phyloP scores from a whole-genome alignment of 352 stramenopile species.

The Pythium oligandrum region DNA sequence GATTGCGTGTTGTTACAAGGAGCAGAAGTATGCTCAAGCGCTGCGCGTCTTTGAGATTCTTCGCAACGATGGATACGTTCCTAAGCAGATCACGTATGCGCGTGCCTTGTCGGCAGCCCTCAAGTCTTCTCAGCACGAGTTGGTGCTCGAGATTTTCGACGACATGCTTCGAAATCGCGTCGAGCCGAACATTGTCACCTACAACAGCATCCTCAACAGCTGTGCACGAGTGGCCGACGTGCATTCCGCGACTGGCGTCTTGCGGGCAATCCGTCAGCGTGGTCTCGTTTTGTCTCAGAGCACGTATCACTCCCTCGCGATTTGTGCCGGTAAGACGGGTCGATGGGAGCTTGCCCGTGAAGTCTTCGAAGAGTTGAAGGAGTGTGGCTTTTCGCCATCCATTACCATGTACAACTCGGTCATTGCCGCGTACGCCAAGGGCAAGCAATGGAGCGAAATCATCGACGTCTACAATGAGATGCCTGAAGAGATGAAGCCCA shows the following conservation, averaged over 20 bases:
- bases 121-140: slow-evolving; percentile 70
- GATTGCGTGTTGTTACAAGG: slow-evolving; percentile 77
- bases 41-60: slow-evolving; percentile 85
- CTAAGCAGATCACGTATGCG: slow-evolving; percentile 78
- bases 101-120: slow-evolving; percentile 76
- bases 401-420: slow-evolving; percentile 79
- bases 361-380: slow-evolving; percentile 42
- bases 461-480: slow-evolving; percentile 62
- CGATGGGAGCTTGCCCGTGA: slow-evolving; percentile 68
- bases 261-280: slow-evolving; percentile 58
- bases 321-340: slow-evolving; percentile 73
- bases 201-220: slow-evolving; percentile 86
- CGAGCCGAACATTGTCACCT: slow-evolving; percentile 70
- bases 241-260: slow-evolving; percentile 60
- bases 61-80: slow-evolving; percentile 79
- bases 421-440: slow-evolving; percentile 73
- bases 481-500: slow-evolving; percentile 26
- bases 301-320: slow-evolving; percentile 76
- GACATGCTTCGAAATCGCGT: slow-evolving; percentile 77
- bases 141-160: slow-evolving; percentile 87
- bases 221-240: slow-evolving; percentile 68
- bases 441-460: slow-evolving; percentile 65
- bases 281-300: slow-evolving; percentile 63
- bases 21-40: slow-evolving; percentile 58
- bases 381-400: slow-evolving; percentile 48